Evolutionary conservation across 2,329 filamentous ascomycete species (phyloP), one percentile per base, ranked within the genome.

Genomic region (Paramyrothecium roridum): DNA sequence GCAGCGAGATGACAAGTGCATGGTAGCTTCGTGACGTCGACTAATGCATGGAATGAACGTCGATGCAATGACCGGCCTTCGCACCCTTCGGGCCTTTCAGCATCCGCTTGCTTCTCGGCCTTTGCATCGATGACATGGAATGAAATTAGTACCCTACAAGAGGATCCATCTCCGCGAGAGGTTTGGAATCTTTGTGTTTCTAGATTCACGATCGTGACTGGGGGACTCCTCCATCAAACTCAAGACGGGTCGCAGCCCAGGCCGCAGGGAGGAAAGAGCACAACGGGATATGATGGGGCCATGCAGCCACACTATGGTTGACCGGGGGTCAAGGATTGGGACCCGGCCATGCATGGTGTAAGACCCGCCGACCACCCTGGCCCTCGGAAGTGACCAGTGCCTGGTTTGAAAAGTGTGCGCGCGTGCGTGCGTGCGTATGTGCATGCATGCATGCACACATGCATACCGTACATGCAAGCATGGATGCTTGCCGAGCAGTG

Each of bases 261-360:
- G 37, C 37, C 37, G 37, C 37, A 43, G 37, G 4, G 37, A 19
- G 37, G 37, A 16, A 16, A 13, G 6, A 43, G 37, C 13, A 19
- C 37, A 43, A 17, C 37, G 13, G 37, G 37, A 43, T 43, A 43
- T 43, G 37, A 43, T 43, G 37, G 37, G 37, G 16, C 37, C 37
- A 43, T 43, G 37, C 37, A 43, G 37, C 37, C 37, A 43, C 37
- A 43, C 37, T 19, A 43, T 43, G n/a, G 37, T 19, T 43, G 37
- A 43, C 37, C 37, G n/a, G 26, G 49, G 26, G 13, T 51, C 33
- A 21, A 21, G 46, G 46, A 22, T 40, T 40, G 49, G 46, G 21
- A 57, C 50, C 46, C 52, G 54, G 54, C 26, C 53, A 47, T 54
- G 53, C 53, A 56, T 52, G 52, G 50, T 54, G 58, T 60, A 40